Conservation (phyloP, 2,329 filamentous ascomycete species). For the Paracamarosporium sp. region DNA sequence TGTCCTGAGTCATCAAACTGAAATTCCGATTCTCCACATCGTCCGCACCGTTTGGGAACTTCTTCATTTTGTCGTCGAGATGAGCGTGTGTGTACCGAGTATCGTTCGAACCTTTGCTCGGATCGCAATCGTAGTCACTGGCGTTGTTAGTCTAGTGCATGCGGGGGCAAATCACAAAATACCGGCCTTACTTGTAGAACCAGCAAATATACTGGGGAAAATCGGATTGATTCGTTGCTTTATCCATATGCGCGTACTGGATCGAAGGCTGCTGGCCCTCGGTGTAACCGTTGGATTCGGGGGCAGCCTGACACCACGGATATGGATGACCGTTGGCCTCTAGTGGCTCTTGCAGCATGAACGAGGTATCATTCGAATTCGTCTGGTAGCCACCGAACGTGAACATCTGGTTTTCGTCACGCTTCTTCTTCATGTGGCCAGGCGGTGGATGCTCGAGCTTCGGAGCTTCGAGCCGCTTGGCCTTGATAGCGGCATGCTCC, state of each 20-base stretch:
- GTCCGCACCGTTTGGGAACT: too few relatives aligned
- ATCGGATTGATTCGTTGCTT: background rate
- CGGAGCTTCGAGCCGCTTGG: background rate
- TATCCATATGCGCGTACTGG: background rate
- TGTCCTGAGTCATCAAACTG: too few relatives aligned
- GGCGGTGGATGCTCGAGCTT: background rate
- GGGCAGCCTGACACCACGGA: background rate
- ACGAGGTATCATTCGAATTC: background rate
- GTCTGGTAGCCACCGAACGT: background rate
- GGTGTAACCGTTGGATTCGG: background rate
- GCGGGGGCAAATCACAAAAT: background rate
- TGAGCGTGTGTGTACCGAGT: background rate
- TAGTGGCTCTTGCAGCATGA: background rate
- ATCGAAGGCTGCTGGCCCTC: background rate
- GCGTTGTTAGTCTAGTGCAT: background rate
- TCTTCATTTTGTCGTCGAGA: background rate
- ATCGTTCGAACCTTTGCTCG: background rate
- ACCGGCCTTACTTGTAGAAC: conserved; percentile 8
- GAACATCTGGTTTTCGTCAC: background rate
- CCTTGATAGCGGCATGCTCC: too few relatives aligned
- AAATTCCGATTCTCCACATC: background rate
- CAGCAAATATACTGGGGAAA: background rate
- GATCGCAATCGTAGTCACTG: conserved; percentile 4
- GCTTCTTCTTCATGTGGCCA: background rate
- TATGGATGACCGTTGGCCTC: background rate